Base-by-base conservation (phyloP, 2,329 filamentous ascomycete species). In the Ophiostoma triangulosporum region DNA sequence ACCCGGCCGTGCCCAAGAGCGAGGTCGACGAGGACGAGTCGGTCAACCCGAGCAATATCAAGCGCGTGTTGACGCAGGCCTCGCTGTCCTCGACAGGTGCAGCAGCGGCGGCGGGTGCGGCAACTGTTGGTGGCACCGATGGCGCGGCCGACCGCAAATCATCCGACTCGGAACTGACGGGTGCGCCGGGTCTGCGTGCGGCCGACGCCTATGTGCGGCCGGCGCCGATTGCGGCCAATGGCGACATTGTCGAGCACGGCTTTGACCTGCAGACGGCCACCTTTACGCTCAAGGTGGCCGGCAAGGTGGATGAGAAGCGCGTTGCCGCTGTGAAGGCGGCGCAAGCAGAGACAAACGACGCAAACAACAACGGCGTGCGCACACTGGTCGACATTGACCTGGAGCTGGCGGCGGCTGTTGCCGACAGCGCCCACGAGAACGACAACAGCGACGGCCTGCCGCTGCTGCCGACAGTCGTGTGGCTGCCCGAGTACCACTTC, bases 181-280 rank as follows among this genome's bases (percentile, higher is more conserved):
- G 76, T 54, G 70, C 77, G 1, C 79, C 83, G 0, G 91, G 93
- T 1, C 88, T 85, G 62, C 85, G 93, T 35, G 93, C 91, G 1
- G 91, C 90, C 4, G 91, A 98, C 68, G 91, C 94, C 0, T 97
- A 88, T 62, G 81, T 97, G 32, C 83, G 93, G 2, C 93, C 93
- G 0, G 84, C 84, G 0, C 88, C 93, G 0, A 81, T 90, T 26
- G 73, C 75, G 4, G 86, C 86, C 0, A 82, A 83, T 49, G 93
- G 93, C 9, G 75, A 77, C 27, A 72, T 96, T 14, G 65, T 77
- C 2, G 73, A 77, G 9, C 86, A 87, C 62, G 84, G 81, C 2
- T 98, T 98, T 62, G 88, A 96, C 64, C 73, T 98, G 52, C 79
- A 78, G 48, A 84, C 76, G 56, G 91, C 86, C 64, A 77, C 76